A percentile compares a stretch with the other conserved stretches of the same genome.
phyloP scores from a whole-genome alignment of 2,329 filamentous ascomycete species.

The Calonectria fujianensis region DNA sequence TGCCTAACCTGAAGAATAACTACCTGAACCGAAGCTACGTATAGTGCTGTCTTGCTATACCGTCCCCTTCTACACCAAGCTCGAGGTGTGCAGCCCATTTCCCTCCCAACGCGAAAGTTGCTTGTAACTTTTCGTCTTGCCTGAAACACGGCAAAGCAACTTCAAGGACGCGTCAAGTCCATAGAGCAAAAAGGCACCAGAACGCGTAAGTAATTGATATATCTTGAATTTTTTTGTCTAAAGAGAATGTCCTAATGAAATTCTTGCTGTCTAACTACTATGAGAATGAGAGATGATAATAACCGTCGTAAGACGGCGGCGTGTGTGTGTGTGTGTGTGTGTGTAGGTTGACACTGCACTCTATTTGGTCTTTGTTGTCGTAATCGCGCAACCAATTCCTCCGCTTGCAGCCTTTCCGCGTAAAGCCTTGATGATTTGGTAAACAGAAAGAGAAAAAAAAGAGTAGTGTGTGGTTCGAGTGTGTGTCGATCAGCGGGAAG shows the following conservation, averaged over 20 bases:
- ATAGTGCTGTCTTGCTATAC: not conserved
- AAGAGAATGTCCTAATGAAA: constrained; percentile 30
- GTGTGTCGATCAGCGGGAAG: constrained; percentile 15
- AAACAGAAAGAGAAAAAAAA: not conserved
- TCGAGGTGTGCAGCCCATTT: not conserved
- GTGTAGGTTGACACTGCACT: not conserved
- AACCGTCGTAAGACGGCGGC: constrained; percentile 6
- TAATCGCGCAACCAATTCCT: not conserved
- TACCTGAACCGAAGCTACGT: not conserved
- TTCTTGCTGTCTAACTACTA: constrained; percentile 8
- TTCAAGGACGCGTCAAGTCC: not conserved
- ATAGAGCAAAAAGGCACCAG: not conserved
- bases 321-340: not conserved
- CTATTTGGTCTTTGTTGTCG: constrained; percentile 2
- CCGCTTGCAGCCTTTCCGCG: not conserved
- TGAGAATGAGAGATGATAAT: constrained; percentile 13
- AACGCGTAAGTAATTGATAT: not conserved
- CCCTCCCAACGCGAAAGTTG: not conserved
- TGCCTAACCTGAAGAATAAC: not conserved
- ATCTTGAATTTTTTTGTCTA: constrained; percentile 14
- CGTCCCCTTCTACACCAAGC: not conserved
- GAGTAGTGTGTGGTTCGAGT: not conserved
- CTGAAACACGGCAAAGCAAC: not conserved
- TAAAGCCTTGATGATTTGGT: no score
- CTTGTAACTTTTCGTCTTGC: no score